Evolutionary conservation across 179 eudicot genomes (phyloP), one percentile per base, ranked within the genome.

Genomic region (Spinacia oleracea): DNA sequence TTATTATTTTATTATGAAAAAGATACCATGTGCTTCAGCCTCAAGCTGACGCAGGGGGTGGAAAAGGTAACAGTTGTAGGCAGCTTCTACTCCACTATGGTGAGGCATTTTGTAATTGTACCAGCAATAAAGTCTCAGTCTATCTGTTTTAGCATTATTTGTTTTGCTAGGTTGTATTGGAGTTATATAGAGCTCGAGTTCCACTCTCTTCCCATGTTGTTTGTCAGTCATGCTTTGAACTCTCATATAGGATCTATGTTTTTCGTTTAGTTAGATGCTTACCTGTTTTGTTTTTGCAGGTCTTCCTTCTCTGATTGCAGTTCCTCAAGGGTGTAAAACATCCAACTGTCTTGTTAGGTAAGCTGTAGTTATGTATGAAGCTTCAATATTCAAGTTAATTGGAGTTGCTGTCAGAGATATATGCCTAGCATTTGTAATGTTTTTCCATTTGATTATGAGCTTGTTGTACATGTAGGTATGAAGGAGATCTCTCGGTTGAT

Each of bases 401-500:
- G 12, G 9, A 5, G 20, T 43, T 51, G 16, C 67, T 9, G 58
- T 74, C 50, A 14, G 29, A 18, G 38, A 66, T 20, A 29, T 63
- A 12, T 29, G 10, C 55, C 27, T 29, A 50, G 38, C 50, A 29
- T 35, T 29, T 73, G 16, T 66, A 31, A 43, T 50, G 10, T 59
- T 72, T 40, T 38, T 29, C 43, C 25, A 51, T 73, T 34, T 43
- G 29, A 46, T 66, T 48, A 71, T 77, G 77, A 78, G 35, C 55
- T 63, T 27, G 32, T 27, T 60, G 25, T 63, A 71, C 64, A 27
- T 72, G 72, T 82, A 95, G 98, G 93, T 93, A 90, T 78, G 86
- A 84, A 35, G 98, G 97, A 78, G 95, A 91, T 77, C 97, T 88
- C 50, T 93, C 98, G 71, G 93, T 94, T 87, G 97, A 94, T 87